Evolutionary conservation across 495 filamentous ascomycete species (phyloP), one percentile per base, ranked within the genome.

Genomic region (Annulohypoxylon bovei): DNA sequence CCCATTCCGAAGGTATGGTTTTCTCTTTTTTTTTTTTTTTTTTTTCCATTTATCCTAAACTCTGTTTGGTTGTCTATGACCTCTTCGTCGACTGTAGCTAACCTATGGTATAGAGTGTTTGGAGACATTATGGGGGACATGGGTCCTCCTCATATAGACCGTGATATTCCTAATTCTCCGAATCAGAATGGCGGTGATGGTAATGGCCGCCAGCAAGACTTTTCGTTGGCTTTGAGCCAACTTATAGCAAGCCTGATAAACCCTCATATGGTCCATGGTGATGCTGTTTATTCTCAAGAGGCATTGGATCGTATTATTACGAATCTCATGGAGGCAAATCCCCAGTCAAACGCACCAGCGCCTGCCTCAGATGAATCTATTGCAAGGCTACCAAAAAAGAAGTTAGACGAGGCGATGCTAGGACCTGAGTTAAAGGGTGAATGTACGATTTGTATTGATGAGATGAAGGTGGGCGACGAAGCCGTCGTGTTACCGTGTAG

Each of bases 381-480:
- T 67, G 86, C 83, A 4, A 81, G 84, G 14, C 81, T 99, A 1
- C 92, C 92, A 0, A 91, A 87, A 74, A 92, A 90, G 67, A 83
- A 80, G 32, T 78, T 94, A 3, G 84, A 90, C 46, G 80, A 82
- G 35, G 84, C 89, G 40, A 89, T 94, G 87, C 79, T 94, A 23
- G 92, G 77, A 1, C 70, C 80, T 0, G 86, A 88, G 47, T 77
- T 81, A 3, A 85, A 84, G 63, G 92, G 86, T 3, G 94, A 97
- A 69, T 97, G 94, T 75, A 93, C 92, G 23, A 95, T 97, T 64
- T 99, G 95, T 75, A 98, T 98, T 85, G 95, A 98, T 60, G 85
- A 92, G 1, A 89, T 97, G 33, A 83, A 88, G 42, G 73, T 91
- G 33, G 92, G 88, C 12, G 91, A 90, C 23, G 89, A 94, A 76